A percentile compares a stretch with the other conserved stretches of the same genome.
Evolutionary conservation across 805 yeast species (phyloP).

Genomic region (Sugiyamaella americana): DNA sequence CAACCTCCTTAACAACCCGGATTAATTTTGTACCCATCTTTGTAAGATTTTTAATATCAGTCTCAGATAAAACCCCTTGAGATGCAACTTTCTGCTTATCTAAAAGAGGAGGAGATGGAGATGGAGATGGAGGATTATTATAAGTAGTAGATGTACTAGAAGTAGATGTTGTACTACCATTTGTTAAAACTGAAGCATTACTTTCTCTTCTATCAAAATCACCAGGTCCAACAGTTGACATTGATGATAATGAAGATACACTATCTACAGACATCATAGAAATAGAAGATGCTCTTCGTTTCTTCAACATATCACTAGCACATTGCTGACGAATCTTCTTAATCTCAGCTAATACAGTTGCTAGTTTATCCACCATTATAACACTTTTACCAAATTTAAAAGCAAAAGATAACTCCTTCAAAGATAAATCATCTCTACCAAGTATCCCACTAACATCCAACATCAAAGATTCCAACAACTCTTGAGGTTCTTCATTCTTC

Average conservation of each 20-base stretch:
- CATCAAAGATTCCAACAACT: constrained; percentile 27
- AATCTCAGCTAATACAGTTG: constrained; percentile 16
- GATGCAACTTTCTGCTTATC: not conserved
- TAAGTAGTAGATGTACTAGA: not conserved
- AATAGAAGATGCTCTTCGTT: not conserved
- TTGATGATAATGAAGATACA: too few relatives aligned
- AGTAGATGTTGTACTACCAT: constrained; percentile 1
- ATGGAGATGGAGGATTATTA: not conserved
- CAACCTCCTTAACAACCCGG: constrained; percentile 33
- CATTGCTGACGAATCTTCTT: constrained; percentile 16
- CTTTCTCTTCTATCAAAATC: too few relatives aligned
- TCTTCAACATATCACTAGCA: not conserved
- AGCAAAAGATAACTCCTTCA: constrained; percentile 29
- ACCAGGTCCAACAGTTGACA: too few relatives aligned
- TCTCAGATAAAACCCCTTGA: constrained; percentile 16
- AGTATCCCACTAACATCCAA: constrained; percentile 31
- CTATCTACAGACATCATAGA: too few relatives aligned
- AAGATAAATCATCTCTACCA: constrained; percentile 24
- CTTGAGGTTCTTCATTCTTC: constrained; percentile 29
- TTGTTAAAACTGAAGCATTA: not conserved
- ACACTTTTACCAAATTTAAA: constrained; percentile 27
- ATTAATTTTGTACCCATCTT: constrained; percentile 26
- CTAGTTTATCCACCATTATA: constrained; percentile 21
- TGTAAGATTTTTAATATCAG: constrained; percentile 21
- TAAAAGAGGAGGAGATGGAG: constrained; percentile 1